These are phyloP conservation scores for Hericium coralloides DNA, from an alignment of 768 basidiomycete genomes.

Conservation along the genomic window DNA sequence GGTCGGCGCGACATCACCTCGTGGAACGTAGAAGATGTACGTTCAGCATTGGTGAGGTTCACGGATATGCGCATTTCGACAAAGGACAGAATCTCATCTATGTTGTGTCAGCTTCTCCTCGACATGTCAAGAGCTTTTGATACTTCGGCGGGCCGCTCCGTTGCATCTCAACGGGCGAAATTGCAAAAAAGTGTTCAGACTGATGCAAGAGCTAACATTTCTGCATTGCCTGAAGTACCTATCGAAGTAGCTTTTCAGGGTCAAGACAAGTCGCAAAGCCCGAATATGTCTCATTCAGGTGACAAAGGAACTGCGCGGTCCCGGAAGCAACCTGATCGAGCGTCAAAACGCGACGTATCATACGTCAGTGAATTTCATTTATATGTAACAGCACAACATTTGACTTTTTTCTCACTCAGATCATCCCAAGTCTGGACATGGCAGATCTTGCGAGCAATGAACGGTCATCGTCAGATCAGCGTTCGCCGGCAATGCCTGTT, in stretches of 20 bases:
- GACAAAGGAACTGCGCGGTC: background rate
- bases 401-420: background rate
- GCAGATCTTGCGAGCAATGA: background rate
- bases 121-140: conserved; percentile 7
- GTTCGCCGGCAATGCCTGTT: background rate
- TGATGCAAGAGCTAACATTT: background rate
- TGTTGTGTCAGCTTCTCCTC: conserved; percentile 6
- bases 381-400: background rate
- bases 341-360: conserved; percentile 12
- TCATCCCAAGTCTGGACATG: background rate
- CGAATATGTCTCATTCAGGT: background rate
- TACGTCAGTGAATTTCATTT: conserved; percentile 5
- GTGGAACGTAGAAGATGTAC: conserved; percentile 11
- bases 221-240: background rate
- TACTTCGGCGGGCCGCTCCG: background rate
- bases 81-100: background rate
- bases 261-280: background rate
- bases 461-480: background rate
- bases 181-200: background rate
- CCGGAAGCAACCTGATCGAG: conserved; percentile 13
- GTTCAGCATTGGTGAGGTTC: conserved; percentile 11
- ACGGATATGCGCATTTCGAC: background rate
- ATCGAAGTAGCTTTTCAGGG: background rate
- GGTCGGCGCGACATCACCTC: background rate
- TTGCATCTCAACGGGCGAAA: background rate